These are phyloP conservation scores for Trichoderma hamatum DNA, from an alignment of 2,329 filamentous ascomycete species.

Conservation along the genomic window DNA sequence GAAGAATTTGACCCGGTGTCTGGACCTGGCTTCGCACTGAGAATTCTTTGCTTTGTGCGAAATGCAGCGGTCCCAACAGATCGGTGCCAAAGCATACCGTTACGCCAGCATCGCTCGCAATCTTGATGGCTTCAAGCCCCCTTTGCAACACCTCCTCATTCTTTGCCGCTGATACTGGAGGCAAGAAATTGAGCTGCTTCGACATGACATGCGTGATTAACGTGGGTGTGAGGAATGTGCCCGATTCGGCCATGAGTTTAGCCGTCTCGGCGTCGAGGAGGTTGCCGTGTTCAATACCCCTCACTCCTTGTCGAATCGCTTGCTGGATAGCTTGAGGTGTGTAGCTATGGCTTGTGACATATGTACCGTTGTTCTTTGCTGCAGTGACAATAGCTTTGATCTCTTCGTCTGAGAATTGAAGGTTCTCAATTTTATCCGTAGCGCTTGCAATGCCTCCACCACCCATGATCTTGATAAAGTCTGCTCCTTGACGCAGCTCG, in stretches of 20 bases:
- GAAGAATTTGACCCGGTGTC: constrained; percentile 32
- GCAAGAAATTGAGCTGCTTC: constrained; percentile 51
- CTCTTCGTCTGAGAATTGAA: constrained; percentile 60
- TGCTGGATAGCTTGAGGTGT: constrained; percentile 57
- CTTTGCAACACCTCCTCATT: constrained; percentile 52
- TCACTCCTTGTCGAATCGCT: constrained; percentile 57
- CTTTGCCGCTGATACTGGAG: constrained; percentile 49
- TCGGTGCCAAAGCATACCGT: constrained; percentile 57
- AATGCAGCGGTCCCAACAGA: constrained; percentile 37
- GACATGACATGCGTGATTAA: constrained; percentile 49
- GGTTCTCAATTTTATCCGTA: constrained; percentile 54
- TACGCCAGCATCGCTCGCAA: constrained; percentile 55
- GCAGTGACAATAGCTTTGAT: constrained; percentile 56
- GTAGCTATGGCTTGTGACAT: constrained; percentile 61
- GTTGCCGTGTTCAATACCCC: constrained; percentile 54
- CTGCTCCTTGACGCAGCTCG: constrained; percentile 57
- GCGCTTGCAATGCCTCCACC: constrained; percentile 59
- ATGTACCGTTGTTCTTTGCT: constrained; percentile 53
- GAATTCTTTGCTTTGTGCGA: constrained; percentile 39
- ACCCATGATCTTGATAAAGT: constrained; percentile 66
- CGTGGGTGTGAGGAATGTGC: constrained; percentile 56
- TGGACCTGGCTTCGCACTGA: constrained; percentile 34
- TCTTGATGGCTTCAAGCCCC: constrained; percentile 50
- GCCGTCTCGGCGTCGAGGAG: constrained; percentile 47
- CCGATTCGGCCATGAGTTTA: constrained; percentile 52